Evolutionary conservation across 2,329 filamentous ascomycete species (phyloP).

Genomic region (Hypomyces rosellus): DNA sequence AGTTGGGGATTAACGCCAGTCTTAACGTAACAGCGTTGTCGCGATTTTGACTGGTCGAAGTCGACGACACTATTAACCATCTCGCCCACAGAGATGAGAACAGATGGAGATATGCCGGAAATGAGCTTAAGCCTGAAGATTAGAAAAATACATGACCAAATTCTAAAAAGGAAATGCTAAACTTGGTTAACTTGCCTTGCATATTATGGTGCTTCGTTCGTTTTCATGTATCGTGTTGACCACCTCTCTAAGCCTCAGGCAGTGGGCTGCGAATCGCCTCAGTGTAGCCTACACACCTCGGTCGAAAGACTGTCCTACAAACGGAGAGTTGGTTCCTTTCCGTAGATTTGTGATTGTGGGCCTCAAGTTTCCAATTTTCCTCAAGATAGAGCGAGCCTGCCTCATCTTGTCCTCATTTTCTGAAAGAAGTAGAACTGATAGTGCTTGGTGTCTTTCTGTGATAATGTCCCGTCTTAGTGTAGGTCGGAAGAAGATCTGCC

Average conservation of each 20-base stretch:
- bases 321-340: slow-evolving; percentile 63
- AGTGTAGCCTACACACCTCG: slow-evolving; percentile 70
- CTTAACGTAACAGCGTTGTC: slow-evolving; percentile 66
- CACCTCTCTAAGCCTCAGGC: slow-evolving; percentile 61
- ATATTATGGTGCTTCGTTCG: slow-evolving; percentile 15
- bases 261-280: slow-evolving; percentile 61
- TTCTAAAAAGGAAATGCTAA: not conserved
- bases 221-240: slow-evolving; percentile 30
- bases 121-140: slow-evolving; percentile 21
- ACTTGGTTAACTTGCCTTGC: slow-evolving; percentile 38
- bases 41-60: slow-evolving; percentile 67
- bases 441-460: slow-evolving; percentile 61
- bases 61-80: slow-evolving; percentile 71
- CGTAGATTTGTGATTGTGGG: slow-evolving; percentile 62
- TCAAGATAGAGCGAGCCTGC: slow-evolving; percentile 55
- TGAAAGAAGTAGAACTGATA: slow-evolving; percentile 58
- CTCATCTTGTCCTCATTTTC: slow-evolving; percentile 57
- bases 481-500: slow-evolving; percentile 77
- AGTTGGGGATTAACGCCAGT: slow-evolving; percentile 66
- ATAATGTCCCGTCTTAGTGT: slow-evolving; percentile 64
- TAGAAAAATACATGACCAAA: not conserved
- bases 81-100: slow-evolving; percentile 60
- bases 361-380: slow-evolving; percentile 69
- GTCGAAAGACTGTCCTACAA: slow-evolving; percentile 46
- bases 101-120: slow-evolving; percentile 49